phyloP scores from a whole-genome alignment of 78 protist species.

The Pigoraptor vietnamica region DNA sequence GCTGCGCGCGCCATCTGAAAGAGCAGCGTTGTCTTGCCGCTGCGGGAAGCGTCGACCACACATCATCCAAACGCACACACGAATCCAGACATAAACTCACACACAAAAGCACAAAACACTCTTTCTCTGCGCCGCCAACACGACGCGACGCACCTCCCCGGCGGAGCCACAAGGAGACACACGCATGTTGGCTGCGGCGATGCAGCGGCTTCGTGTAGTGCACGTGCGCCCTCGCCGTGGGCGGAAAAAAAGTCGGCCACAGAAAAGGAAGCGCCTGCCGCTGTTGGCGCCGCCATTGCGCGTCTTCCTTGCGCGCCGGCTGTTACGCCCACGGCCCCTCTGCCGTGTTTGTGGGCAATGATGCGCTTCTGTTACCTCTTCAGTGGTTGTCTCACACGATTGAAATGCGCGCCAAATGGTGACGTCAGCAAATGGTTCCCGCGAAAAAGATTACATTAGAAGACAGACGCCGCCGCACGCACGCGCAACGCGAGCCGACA shows the following conservation, averaged over 20 bases:
- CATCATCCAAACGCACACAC: background rate
- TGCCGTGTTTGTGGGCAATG: background rate
- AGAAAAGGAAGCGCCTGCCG: background rate
- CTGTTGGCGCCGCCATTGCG: background rate
- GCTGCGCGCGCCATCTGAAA: background rate
- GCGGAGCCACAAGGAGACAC: background rate
- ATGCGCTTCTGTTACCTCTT: no score
- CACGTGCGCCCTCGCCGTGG: background rate
- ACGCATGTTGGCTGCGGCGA: background rate
- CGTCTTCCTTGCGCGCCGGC: background rate
- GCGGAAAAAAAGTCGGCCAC: background rate
- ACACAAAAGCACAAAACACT: no score
- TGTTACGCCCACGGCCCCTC: no score
- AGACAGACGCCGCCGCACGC: no score
- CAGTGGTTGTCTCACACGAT: no score
- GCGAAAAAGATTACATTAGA: no score
- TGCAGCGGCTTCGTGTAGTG: background rate
- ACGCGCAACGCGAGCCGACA: background rate
- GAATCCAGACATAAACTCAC: background rate
- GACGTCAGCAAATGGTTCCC: no score
- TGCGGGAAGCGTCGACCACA: background rate
- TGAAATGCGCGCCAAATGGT: no score
- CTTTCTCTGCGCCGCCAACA: no score
- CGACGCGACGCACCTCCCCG: background rate
- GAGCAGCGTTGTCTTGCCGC: background rate